phyloP scores from a whole-genome alignment of 306 rosid species.

The Castanospermum australe region DNA sequence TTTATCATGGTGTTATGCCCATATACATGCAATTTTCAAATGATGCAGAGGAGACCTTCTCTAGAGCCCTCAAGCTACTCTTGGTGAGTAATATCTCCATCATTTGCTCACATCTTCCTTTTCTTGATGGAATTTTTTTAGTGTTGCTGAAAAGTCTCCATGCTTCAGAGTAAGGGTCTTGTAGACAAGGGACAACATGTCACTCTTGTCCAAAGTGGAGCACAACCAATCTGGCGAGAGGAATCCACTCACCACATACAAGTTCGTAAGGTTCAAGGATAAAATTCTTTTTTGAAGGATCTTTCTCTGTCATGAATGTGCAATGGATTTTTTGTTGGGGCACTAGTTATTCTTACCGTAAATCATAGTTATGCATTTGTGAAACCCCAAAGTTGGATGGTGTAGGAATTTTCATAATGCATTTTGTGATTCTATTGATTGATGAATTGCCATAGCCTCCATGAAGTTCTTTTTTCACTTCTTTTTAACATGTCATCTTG shows the following conservation, averaged over 20 bases:
- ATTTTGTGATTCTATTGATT: slow-evolving; percentile 8
- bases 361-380: slow-evolving; percentile 14
- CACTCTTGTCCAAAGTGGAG: slow-evolving; percentile 96
- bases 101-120: not conserved
- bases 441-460: slow-evolving; percentile 6
- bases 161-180: slow-evolving; percentile 65
- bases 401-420: slow-evolving; percentile 8
- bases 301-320: slow-evolving; percentile 3
- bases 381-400: not conserved
- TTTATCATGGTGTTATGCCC: slow-evolving; percentile 80
- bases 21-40: slow-evolving; percentile 82
- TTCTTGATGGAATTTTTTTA: slow-evolving; percentile 16
- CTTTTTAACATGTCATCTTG: not conserved
- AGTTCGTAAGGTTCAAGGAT: slow-evolving; percentile 77
- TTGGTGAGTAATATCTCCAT: slow-evolving; percentile 55
- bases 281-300: slow-evolving; percentile 31
- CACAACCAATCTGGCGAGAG: slow-evolving; percentile 90
- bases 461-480: not conserved
- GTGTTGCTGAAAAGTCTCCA: slow-evolving; percentile 15
- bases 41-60: slow-evolving; percentile 87
- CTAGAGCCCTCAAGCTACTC: slow-evolving; percentile 73
- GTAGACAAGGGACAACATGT: slow-evolving; percentile 68
- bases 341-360: not conserved
- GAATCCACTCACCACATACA: slow-evolving; percentile 92
- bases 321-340: not conserved